Evolutionary conservation across 2,329 filamentous ascomycete species (phyloP), one percentile per base, ranked within the genome.

Genomic region (Cordyceps pruinosa): DNA sequence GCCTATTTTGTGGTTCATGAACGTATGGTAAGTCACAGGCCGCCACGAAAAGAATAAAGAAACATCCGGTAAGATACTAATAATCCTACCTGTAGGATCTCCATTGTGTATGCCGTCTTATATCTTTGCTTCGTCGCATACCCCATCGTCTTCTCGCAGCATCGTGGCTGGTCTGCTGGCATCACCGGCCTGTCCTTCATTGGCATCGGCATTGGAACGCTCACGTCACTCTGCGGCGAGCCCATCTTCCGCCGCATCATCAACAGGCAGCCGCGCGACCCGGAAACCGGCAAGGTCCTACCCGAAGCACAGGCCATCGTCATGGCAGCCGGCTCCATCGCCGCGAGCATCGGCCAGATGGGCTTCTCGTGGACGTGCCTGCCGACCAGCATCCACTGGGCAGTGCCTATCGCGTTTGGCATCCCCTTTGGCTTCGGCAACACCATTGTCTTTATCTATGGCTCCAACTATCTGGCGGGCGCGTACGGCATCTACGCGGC

Each of bases 81-180:
- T 8, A 41, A 21, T n/a, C n/a, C n/a, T 7, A 6, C 23, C 21
- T 4, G 15, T 15, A 85, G 83, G 72, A 87, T 90, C 67, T 90
- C 87, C 0, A 75, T 93, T 34, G 82, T 93, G 35, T 94, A 94
- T 69, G 87, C 84, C 15, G 90, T 93, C 26, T 76, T 95, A 1
- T 91, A 91, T 65, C 82, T 94, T 30, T 92, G 88, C 70, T 94
- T 95, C 73, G 85, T 92, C n/a, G 88, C 88, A 21, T 92, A 92
- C 68, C 89, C 89, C 0, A 86, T 92, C 53, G 86, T 93, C 58
- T 93, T 91, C 71, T 76, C 77, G 35, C 75, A 85, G 30, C 67
- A 77, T 56, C 86, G 90, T n/a, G 88, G 88, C 61, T 95, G 89
- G 90, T 78, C 77, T 4, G 76, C 85, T 0, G 84, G 87, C 0